phyloP scores from a whole-genome alignment of 768 basidiomycete species.

The Boletus edulis region DNA sequence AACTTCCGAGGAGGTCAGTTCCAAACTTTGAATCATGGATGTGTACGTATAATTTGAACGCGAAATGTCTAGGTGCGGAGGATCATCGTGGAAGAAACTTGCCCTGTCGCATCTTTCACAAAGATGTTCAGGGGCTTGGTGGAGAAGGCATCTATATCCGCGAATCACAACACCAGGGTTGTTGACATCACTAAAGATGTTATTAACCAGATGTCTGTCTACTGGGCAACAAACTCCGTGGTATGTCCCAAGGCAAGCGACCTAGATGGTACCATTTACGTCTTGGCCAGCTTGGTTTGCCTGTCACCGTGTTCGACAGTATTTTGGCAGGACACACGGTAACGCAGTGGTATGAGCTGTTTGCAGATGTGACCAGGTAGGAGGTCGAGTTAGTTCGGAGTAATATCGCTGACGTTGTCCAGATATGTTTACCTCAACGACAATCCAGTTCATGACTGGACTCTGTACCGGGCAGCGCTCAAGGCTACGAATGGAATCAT shows the following conservation, averaged over 20 bases:
- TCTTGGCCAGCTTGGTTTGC: slow-evolving; percentile 28
- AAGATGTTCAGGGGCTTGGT: slow-evolving; percentile 8
- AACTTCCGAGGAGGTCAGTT: slow-evolving; percentile 11
- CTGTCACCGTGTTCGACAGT: slow-evolving; percentile 31
- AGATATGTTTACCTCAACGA: slow-evolving; percentile 40
- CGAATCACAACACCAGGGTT: slow-evolving; percentile 14
- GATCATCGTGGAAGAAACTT: slow-evolving; percentile 14
- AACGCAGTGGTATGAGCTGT: slow-evolving; percentile 45
- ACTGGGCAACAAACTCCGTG: slow-evolving; percentile 58
- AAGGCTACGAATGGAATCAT: slow-evolving; percentile 27
- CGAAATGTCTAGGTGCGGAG: slow-evolving; percentile 5
- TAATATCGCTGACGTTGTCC: not conserved
- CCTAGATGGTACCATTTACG: not conserved
- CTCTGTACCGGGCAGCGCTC: slow-evolving; percentile 26
- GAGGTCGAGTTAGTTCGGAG: not conserved
- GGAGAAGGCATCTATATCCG: slow-evolving; percentile 10
- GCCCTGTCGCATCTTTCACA: slow-evolving; percentile 8
- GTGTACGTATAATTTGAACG: not conserved
- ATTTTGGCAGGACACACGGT: slow-evolving; percentile 41
- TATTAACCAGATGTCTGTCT: slow-evolving; percentile 57
- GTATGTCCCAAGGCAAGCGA: slow-evolving; percentile 35
- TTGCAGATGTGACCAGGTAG: slow-evolving; percentile 43
- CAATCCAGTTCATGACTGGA: slow-evolving; percentile 33
- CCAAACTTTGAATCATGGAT: not conserved
- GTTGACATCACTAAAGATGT: slow-evolving; percentile 69